Conservation (phyloP, 1,139 yeast species). For the Pneumocystis sp. region DNA sequence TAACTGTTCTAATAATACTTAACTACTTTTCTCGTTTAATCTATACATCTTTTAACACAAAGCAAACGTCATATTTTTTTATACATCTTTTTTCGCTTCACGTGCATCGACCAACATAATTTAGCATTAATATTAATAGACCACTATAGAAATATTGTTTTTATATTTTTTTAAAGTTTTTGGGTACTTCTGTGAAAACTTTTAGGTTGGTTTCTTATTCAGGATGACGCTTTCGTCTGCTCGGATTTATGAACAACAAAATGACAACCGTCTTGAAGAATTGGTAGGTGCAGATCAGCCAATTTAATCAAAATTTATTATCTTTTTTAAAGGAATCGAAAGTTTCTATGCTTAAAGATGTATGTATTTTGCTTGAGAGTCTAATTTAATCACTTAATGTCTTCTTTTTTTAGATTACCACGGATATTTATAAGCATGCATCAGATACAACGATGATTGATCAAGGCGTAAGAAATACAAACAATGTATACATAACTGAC, state of each 20-base stretch:
- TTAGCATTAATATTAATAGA: not conserved
- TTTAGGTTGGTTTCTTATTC: not conserved
- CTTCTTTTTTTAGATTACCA: not conserved
- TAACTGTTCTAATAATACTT: not conserved
- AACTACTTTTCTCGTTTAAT: not conserved
- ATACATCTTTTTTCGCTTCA: not conserved
- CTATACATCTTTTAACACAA: not conserved
- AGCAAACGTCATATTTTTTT: not conserved
- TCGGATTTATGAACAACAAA: not conserved
- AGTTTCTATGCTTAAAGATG: not conserved
- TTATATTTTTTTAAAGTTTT: not conserved
- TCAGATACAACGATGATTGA: not conserved
- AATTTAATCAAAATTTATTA: not conserved
- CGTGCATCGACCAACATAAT: not conserved
- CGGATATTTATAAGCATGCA: not conserved
- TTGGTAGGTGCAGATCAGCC: not conserved
- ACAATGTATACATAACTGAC: not conserved
- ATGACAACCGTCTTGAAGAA: not conserved
- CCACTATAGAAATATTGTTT: not conserved
- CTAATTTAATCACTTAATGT: not conserved
- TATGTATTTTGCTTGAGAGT: not conserved
- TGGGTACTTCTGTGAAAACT: not conserved
- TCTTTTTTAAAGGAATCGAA: not conserved
- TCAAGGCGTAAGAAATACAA: not conserved
- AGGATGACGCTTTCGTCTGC: not conserved